phyloP scores from a whole-genome alignment of 140 eudicot species.

The Bidens hawaiensis region DNA sequence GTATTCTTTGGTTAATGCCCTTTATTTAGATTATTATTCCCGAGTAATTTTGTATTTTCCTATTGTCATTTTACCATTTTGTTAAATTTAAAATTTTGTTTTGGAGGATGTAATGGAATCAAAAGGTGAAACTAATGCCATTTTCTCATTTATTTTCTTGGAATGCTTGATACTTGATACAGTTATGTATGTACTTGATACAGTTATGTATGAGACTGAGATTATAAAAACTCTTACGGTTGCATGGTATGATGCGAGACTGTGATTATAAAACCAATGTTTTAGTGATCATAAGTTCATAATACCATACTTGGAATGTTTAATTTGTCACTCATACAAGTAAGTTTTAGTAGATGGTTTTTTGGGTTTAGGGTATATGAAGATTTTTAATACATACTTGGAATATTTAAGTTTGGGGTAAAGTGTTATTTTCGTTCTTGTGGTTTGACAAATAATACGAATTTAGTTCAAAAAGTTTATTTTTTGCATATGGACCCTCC shows the following conservation, averaged over 20 bases:
- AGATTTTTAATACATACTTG: background rate
- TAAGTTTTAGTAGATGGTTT: too few relatives aligned
- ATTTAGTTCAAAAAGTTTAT: too few relatives aligned
- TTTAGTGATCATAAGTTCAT: too few relatives aligned
- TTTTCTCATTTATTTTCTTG: background rate
- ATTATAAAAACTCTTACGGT: background rate
- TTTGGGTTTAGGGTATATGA: too few relatives aligned
- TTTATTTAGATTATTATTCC: conserved; percentile 6
- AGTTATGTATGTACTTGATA: too few relatives aligned
- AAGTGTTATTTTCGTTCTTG: too few relatives aligned
- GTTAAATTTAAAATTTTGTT: conserved; percentile 9
- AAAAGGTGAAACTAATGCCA: conserved; percentile 20
- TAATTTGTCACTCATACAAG: background rate
- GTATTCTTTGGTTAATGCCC: conserved; percentile 10
- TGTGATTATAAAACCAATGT: background rate
- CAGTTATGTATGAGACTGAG: background rate
- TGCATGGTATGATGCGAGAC: background rate
- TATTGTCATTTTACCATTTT: conserved; percentile 11
- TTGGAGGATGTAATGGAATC: conserved; percentile 19
- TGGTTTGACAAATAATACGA: too few relatives aligned
- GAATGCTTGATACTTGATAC: background rate
- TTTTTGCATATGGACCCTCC: too few relatives aligned
- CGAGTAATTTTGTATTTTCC: conserved; percentile 19
- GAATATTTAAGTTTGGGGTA: too few relatives aligned
- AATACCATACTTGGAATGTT: background rate